phyloP scores from a whole-genome alignment of 768 basidiomycete genomes.

The Xerocomellus amylosporus region DNA sequence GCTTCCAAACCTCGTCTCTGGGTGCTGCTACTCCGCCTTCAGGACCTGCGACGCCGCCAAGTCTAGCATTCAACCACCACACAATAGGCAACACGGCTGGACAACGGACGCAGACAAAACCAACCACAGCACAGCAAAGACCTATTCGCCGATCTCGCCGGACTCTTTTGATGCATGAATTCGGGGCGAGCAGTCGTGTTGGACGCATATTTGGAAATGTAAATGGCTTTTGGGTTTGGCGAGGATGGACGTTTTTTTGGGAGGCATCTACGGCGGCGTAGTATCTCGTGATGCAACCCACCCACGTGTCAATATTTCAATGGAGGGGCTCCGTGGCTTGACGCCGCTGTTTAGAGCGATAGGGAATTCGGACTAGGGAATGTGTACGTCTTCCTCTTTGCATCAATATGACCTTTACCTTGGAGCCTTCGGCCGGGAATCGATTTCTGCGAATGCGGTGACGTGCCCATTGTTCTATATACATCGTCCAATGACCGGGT shows the following conservation, averaged over 20 bases:
- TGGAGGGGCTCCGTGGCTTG: no score
- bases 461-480: no score
- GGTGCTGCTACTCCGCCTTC: slow-evolving; percentile 10
- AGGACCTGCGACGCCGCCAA: slow-evolving; percentile 13
- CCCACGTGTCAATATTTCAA: no score
- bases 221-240: neutral
- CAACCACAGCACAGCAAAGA: slow-evolving; percentile 51
- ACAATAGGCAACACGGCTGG: slow-evolving; percentile 3
- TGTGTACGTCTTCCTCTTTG: slow-evolving; percentile 8
- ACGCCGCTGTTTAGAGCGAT: neutral
- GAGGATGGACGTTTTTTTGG: slow-evolving; percentile 2
- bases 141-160: slow-evolving; percentile 81
- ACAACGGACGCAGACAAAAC: slow-evolving; percentile 25
- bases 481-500: no score
- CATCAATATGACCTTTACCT: slow-evolving; percentile 11
- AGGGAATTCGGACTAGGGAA: neutral
- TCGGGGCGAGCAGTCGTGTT: neutral
- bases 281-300: neutral
- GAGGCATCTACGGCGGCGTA: neutral
- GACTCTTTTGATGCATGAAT: slow-evolving; percentile 53
- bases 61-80: neutral
- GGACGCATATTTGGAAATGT: neutral
- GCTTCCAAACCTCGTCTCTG: slow-evolving; percentile 9
- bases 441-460: no score
- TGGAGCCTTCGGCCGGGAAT: no score